Evolutionary conservation across 2,329 filamentous ascomycete genomes (phyloP).

Genomic region (Hirsutella minnesotensis): DNA sequence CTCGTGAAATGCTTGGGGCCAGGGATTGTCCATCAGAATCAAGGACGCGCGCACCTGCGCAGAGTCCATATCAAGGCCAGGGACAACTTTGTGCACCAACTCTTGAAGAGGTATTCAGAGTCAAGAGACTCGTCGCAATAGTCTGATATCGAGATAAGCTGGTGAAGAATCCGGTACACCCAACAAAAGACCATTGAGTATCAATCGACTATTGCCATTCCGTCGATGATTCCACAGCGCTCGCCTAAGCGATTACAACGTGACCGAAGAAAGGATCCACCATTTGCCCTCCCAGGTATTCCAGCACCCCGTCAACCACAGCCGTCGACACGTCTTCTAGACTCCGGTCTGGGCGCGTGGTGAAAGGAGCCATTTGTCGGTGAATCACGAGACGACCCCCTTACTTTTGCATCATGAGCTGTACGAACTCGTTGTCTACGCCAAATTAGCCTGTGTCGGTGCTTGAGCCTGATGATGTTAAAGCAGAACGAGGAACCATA

Average conservation of each 20-base stretch:
- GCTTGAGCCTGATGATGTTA: background rate
- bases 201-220: slow-evolving; percentile 14
- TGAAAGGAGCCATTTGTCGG: background rate
- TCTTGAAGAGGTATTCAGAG: background rate
- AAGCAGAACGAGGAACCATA: slow-evolving; percentile 29
- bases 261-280: slow-evolving; percentile 13
- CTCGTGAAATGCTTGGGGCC: no score
- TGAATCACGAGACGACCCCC: slow-evolving; percentile 3
- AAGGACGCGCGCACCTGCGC: no score
- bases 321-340: background rate
- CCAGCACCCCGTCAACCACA: slow-evolving; percentile 2
- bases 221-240: slow-evolving; percentile 16
- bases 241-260: slow-evolving; percentile 17
- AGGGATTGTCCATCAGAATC: no score
- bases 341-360: background rate
- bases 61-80: no score
- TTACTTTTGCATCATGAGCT: slow-evolving; percentile 95
- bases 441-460: slow-evolving; percentile 7
- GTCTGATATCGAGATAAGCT: slow-evolving; percentile 9
- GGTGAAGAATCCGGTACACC: slow-evolving; percentile 12
- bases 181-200: slow-evolving; percentile 13
- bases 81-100: background rate
- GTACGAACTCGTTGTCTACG: slow-evolving; percentile 81
- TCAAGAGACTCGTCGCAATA: slow-evolving; percentile 2
- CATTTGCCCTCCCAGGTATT: slow-evolving; percentile 1